Evolutionary conservation across 2,329 filamentous ascomycete species (phyloP), one percentile per base, ranked within the genome.

Genomic region (Orbilia quercus): DNA sequence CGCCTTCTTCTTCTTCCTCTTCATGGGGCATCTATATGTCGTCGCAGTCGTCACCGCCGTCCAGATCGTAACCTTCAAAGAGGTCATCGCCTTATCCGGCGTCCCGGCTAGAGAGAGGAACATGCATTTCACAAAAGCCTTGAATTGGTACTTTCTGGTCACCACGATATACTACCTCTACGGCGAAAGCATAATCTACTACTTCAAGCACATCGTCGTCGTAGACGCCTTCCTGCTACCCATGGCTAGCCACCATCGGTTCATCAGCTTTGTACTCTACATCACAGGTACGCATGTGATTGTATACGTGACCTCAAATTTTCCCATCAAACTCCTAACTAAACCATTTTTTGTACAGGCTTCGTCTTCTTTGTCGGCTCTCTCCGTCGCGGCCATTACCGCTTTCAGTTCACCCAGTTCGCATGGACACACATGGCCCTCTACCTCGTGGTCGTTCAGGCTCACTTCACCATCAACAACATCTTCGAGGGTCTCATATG

Each of bases 381-480:
- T 7, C 87, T 99, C 63, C 91, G 97, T 82, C 94, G 96, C 77
- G 93, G 94, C 44, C 91, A 98, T 82, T 97, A 98, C 84, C 91
- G 90, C 81, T 98, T 99, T 83, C 95, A 99, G 82, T 99, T 99
- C 82, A 96, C 93, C 75, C 95, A 99, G 82, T 99, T 98, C 79
- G 95, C 93, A 60, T 99, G 95, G 95, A 98, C 95, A 12, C 95
- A 99, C 81, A 98, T 99, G 93, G 95, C 96, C 3, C 87, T 99
- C 18, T 98, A 96, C 84, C 85, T 99, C 79, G 97, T 99, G 78
- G 94, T 98, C 40, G 93, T 96, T 4, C 93, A 99, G 82, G 93
- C 95, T 12, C 95, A 99, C 81, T 99, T 99, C 81, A 92, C 98
- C 83, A 98, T 99, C 91, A 99, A 99, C 86, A 99, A 99, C 82